Percentiles rank a stretch among this genome's conserved stretches.
These are phyloP conservation scores for Dendrobium chrysotoxum DNA, from an alignment of 106 monocot genomes.

Conservation along the genomic window DNA sequence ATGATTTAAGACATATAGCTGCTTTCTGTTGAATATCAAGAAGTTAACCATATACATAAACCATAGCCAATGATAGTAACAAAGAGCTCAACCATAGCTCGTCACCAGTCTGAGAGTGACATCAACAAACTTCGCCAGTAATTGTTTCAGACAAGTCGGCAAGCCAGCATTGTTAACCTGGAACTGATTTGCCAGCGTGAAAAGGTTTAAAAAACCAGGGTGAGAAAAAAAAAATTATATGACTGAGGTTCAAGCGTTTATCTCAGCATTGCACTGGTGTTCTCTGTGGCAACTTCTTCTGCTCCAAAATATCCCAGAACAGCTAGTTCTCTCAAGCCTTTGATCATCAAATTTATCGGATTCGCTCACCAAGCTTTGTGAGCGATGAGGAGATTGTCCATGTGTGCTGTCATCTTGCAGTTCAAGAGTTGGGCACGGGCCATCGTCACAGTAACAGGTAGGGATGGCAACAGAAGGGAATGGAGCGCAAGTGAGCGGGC, in stretches of 20 bases:
- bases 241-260: conserved; percentile 31
- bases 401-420: neutral
- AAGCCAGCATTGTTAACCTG: too few relatives aligned
- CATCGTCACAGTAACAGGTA: conserved; percentile 40
- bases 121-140: too few relatives aligned
- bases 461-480: conserved; percentile 62
- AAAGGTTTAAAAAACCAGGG: too few relatives aligned
- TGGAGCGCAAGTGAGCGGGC: conserved; percentile 70
- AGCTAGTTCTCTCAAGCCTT: conserved; percentile 50
- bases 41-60: too few relatives aligned
- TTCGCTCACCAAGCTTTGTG: conserved; percentile 19
- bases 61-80: too few relatives aligned
- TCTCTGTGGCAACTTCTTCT: conserved; percentile 89
- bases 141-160: too few relatives aligned
- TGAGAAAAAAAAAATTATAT: too few relatives aligned
- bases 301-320: conserved; percentile 72
- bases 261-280: conserved; percentile 87
- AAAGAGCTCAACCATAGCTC: too few relatives aligned
- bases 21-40: too few relatives aligned
- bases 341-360: conserved; percentile 38
- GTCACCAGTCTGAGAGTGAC: too few relatives aligned
- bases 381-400: conserved; percentile 21
- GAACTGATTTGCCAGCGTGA: too few relatives aligned
- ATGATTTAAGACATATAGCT: too few relatives aligned
- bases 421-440: conserved; percentile 27